Percentiles rank a stretch among this genome's conserved stretches.
Conservation (phyloP, 306 rosid species). For the Crataegus laevigata region DNA sequence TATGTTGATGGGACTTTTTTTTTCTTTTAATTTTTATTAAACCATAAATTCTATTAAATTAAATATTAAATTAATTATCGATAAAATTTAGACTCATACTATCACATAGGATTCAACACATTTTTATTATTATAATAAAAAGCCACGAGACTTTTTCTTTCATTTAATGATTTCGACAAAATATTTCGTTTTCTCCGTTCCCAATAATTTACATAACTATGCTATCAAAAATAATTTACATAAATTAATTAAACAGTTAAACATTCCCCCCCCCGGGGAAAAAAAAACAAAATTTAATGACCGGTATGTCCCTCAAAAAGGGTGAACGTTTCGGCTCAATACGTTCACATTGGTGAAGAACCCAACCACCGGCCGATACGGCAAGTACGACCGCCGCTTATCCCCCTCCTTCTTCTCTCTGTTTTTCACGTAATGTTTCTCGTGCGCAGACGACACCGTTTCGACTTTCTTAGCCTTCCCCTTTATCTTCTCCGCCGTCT, state of each 20-base stretch:
- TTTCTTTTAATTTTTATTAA: too few relatives aligned
- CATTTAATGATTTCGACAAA: neutral
- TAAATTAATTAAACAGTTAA: neutral
- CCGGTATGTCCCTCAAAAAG: constrained; percentile 26
- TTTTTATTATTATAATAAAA: too few relatives aligned
- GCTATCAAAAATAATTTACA: constrained; percentile 11
- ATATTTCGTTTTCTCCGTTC: neutral
- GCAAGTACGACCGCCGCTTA: constrained; percentile 70
- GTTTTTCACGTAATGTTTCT: constrained; percentile 51
- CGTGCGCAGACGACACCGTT: constrained; percentile 51
- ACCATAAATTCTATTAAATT: too few relatives aligned
- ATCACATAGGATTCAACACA: too few relatives aligned
- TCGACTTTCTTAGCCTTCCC: constrained; percentile 2
- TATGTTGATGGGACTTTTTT: too few relatives aligned
- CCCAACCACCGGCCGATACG: constrained; percentile 68
- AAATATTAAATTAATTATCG: too few relatives aligned
- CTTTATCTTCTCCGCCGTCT: neutral
- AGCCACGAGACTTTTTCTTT: too few relatives aligned
- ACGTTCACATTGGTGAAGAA: constrained; percentile 57
- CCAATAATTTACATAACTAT: constrained; percentile 12
- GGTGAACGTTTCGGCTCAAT: constrained; percentile 64
- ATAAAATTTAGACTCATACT: too few relatives aligned
- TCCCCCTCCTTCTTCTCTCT: constrained; percentile 58
- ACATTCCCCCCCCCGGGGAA: neutral
- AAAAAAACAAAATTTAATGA: neutral